Evolutionary conservation across 1,139 yeast species (phyloP).

Genomic region (Debaryomycetaceae sp.): DNA sequence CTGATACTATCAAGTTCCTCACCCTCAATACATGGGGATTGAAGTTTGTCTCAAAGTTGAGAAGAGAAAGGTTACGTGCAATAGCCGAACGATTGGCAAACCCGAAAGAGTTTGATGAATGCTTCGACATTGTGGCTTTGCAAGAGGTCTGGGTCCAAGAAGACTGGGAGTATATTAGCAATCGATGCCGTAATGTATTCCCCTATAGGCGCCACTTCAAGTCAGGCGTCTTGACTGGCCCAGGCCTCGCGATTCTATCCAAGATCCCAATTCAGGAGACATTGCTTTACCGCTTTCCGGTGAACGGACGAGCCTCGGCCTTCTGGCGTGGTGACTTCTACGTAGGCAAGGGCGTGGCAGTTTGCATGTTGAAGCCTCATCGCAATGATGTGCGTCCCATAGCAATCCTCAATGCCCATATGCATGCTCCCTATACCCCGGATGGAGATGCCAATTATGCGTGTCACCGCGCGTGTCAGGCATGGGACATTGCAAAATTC

Average conservation of each 20-base stretch:
- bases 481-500: conserved; percentile 82
- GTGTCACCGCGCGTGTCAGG: conserved; percentile 89
- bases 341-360: conserved; percentile 85
- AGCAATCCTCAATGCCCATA: conserved; percentile 80
- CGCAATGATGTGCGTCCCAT: conserved; percentile 39
- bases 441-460: conserved; percentile 82
- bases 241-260: conserved; percentile 81
- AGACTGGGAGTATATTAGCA: conserved; percentile 63
- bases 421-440: conserved; percentile 91
- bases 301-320: conserved; percentile 92
- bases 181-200: conserved; percentile 32
- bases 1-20: conserved; percentile 30
- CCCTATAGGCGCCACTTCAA: conserved; percentile 64
- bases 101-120: conserved; percentile 18
- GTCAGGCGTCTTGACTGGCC: conserved; percentile 84
- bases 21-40: conserved; percentile 87
- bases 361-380: conserved; percentile 53
- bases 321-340: conserved; percentile 94
- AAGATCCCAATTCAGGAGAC: conserved; percentile 75
- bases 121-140: conserved; percentile 75
- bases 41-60: conserved; percentile 62
- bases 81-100: conserved; percentile 59
- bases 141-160: conserved; percentile 89
- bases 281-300: conserved; percentile 72
- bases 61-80: conserved; percentile 57